A percentile compares a stretch with the other conserved stretches of the same genome.
Evolutionary conservation across 805 yeast genomes (phyloP).

Genomic region (Saccharomycopsis fibuligera): DNA sequence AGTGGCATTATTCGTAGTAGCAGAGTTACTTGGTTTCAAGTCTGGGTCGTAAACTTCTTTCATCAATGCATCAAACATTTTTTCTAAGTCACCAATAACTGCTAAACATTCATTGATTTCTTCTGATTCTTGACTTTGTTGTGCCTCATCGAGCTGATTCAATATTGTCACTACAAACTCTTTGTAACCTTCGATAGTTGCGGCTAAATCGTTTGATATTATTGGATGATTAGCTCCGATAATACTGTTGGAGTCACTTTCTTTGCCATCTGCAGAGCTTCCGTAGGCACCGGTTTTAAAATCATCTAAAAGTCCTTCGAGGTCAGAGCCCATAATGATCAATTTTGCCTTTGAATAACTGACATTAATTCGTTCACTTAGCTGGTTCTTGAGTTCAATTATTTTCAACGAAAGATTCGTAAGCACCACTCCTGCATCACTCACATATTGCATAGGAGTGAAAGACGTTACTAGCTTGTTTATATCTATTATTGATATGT

Average conservation of each 20-base stretch:
- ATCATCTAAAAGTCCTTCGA: slow-evolving; percentile 32
- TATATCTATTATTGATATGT: slow-evolving; percentile 40
- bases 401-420: slow-evolving; percentile 44
- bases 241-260: slow-evolving; percentile 9
- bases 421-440: slow-evolving; percentile 52
- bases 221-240: slow-evolving; percentile 27
- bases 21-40: neutral
- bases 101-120: slow-evolving; percentile 53
- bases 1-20: neutral
- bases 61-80: slow-evolving; percentile 49
- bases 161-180: slow-evolving; percentile 44
- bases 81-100: slow-evolving; percentile 53
- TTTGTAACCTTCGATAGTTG: slow-evolving; percentile 39
- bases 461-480: slow-evolving; percentile 36
- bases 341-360: slow-evolving; percentile 52
- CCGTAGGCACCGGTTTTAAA: neutral
- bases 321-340: slow-evolving; percentile 47
- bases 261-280: slow-evolving; percentile 12
- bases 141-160: slow-evolving; percentile 43
- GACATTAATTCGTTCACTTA: slow-evolving; percentile 43
- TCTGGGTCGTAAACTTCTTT: slow-evolving; percentile 19
- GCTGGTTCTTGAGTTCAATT: slow-evolving; percentile 40
- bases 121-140: slow-evolving; percentile 41
- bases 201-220: slow-evolving; percentile 22
- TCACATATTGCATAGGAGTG: slow-evolving; percentile 41